Conservation (phyloP, 768 basidiomycete genomes). For the Rhizopogon vesiculosus region DNA sequence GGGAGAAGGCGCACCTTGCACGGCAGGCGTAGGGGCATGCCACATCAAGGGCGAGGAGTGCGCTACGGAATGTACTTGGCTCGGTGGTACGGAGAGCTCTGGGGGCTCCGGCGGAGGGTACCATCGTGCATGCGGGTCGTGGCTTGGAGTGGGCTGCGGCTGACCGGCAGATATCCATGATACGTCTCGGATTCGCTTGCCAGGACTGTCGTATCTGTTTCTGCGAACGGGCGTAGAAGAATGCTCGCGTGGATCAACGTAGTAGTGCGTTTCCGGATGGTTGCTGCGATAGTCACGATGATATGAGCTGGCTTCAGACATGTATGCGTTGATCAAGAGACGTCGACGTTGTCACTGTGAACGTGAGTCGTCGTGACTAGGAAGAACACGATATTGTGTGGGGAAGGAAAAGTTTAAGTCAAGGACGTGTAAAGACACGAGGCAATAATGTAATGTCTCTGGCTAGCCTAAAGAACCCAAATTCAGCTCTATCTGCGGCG, state of each 20-base stretch:
- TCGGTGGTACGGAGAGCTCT: constrained; percentile 4
- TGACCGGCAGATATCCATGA: not conserved
- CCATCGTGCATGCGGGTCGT: not conserved
- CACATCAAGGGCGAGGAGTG: constrained; percentile 7
- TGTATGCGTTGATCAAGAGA: not conserved
- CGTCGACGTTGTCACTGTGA: not conserved
- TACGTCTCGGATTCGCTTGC: not conserved
- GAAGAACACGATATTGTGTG: not conserved
- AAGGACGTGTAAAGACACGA: not conserved
- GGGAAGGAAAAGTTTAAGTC: not conserved
- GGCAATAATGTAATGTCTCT: not conserved
- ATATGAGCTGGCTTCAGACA: not conserved
- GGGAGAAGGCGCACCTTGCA: constrained; percentile 18
- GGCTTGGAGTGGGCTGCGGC: not conserved
- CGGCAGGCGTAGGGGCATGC: constrained; percentile 23
- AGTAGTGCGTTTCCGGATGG: not conserved
- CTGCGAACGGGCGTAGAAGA: not conserved
- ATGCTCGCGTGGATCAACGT: not conserved
- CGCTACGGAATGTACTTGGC: not conserved
- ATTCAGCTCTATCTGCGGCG: not conserved
- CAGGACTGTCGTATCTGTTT: not conserved
- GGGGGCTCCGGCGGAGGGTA: constrained; percentile 8
- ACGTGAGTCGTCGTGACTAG: not conserved
- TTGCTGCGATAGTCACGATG: not conserved
- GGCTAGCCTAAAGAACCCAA: not conserved